phyloP scores from a whole-genome alignment of 495 filamentous ascomycete genomes.

The Penicillium cosmopolitanum region DNA sequence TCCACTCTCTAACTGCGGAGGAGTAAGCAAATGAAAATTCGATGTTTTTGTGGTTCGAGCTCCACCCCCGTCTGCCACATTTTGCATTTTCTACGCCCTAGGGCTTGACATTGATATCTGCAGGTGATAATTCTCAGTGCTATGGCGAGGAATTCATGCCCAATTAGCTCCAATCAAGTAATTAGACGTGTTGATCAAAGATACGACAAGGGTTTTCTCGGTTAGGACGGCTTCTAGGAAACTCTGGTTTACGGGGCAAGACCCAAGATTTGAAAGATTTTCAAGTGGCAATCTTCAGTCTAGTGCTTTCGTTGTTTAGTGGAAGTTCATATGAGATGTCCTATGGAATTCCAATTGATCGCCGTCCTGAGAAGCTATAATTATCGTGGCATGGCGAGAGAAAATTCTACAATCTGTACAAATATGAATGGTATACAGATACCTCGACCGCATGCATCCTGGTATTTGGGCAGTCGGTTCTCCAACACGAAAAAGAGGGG shows the following conservation, averaged over 20 bases:
- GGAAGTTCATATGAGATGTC: not conserved
- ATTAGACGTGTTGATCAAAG: conserved; percentile 23
- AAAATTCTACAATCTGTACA: not conserved
- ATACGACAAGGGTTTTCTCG: conserved; percentile 14
- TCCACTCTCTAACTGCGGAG: conserved; percentile 9
- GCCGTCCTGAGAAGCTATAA: not conserved
- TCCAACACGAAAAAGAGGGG: conserved; percentile 7
- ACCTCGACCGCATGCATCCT: conserved; percentile 21
- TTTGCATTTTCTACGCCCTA: conserved; percentile 23
- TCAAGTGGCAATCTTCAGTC: conserved; percentile 18
- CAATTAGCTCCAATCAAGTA: conserved; percentile 22
- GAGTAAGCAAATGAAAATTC: conserved; percentile 16
- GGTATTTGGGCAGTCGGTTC: conserved; percentile 11
- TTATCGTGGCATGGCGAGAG: not conserved
- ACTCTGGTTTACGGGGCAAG: conserved; percentile 11
- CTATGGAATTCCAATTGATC: not conserved
- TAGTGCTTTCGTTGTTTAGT: not conserved
- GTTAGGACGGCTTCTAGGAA: conserved; percentile 31
- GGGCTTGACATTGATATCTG: conserved; percentile 10
- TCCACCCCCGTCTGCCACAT: conserved; percentile 19
- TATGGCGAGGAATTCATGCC: conserved; percentile 13
- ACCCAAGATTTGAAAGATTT: conserved; percentile 18
- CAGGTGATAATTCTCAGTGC: conserved; percentile 13
- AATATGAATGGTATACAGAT: not conserved
- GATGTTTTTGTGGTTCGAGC: conserved; percentile 14